Conservation (phyloP, 1,139 yeast genomes). For the Zygoascus meyerae region DNA sequence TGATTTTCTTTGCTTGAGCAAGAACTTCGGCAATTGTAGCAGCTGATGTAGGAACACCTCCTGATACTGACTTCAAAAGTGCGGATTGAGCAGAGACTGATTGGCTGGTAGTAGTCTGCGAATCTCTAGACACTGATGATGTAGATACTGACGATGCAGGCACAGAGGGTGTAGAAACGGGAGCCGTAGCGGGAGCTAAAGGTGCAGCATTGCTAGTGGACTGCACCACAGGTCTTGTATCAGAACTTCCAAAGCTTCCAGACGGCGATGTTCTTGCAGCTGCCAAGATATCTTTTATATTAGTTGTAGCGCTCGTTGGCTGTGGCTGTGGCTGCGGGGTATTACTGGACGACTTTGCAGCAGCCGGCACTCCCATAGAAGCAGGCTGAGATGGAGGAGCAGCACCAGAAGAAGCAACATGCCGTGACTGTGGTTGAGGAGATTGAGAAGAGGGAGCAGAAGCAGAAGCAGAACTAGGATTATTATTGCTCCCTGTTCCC, state of each 20-base stretch:
- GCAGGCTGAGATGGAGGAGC: not conserved
- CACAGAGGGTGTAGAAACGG: too few species aligned
- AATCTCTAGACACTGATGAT: constrained; percentile 1
- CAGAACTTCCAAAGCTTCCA: too few species aligned
- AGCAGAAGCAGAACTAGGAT: constrained; percentile 2
- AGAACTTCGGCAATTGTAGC: constrained; percentile 33
- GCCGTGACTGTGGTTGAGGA: not conserved
- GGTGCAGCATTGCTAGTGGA: constrained; percentile 9
- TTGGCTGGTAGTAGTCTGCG: not conserved
- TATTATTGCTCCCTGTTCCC: constrained; percentile 4
- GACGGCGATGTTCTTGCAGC: constrained; percentile 7
- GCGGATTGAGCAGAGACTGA: constrained; percentile 4
- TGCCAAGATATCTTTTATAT: constrained; percentile 3
- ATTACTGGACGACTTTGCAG: not conserved
- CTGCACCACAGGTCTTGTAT: too few species aligned
- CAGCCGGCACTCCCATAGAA: too few species aligned
- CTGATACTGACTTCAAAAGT: constrained; percentile 9
- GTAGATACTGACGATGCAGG: constrained; percentile 11
- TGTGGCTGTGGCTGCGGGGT: constrained; percentile 2
- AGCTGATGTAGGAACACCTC: constrained; percentile 18
- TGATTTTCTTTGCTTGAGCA: constrained; percentile 34
- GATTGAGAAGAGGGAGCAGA: constrained; percentile 10
- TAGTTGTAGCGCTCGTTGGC: constrained; percentile 1
- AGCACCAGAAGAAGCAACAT: constrained; percentile 5
- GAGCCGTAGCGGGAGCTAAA: constrained; percentile 5